phyloP scores from a whole-genome alignment of 345 rosid species.

The Mercurialis annua region DNA sequence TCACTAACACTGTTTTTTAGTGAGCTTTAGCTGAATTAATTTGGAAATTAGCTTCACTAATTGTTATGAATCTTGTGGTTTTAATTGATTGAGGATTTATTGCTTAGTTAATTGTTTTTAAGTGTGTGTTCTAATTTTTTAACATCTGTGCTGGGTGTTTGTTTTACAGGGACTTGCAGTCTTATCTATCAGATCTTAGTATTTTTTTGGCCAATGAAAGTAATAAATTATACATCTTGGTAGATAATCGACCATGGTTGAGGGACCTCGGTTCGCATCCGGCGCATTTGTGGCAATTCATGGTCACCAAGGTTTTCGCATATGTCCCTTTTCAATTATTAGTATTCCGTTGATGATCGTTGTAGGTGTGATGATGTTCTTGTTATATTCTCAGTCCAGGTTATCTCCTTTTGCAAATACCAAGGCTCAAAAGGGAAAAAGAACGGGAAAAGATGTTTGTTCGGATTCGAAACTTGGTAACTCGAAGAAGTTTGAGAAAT shows the following conservation, averaged over 20 bases:
- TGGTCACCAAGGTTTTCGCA: constrained; percentile 88
- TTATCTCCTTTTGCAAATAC: constrained; percentile 94
- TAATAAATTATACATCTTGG: constrained; percentile 76
- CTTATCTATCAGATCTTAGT: constrained; percentile 88
- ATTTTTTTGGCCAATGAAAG: constrained; percentile 76
- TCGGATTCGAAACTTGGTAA: constrained; percentile 29
- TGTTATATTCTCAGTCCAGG: constrained; percentile 64
- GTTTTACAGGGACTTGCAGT: constrained; percentile 92
- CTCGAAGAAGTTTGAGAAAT: constrained; percentile 45
- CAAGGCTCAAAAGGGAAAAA: constrained; percentile 51
- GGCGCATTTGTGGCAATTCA: constrained; percentile 86
- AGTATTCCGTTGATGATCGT: background rate
- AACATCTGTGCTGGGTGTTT: constrained; percentile 10
- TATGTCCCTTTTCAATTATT: background rate
- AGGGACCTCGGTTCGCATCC: constrained; percentile 54
- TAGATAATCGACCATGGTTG: constrained; percentile 94
- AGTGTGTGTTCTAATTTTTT: constrained; percentile 6
- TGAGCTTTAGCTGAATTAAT: background rate
- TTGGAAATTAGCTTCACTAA: no score
- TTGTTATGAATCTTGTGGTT: background rate
- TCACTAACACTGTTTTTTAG: background rate
- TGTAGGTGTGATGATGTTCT: constrained; percentile 17
- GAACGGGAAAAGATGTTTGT: constrained; percentile 36
- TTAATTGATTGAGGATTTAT: background rate
- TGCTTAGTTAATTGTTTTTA: background rate